Conservation (phyloP, 257 asterid genomes). For the Nicotiana paniculata region DNA sequence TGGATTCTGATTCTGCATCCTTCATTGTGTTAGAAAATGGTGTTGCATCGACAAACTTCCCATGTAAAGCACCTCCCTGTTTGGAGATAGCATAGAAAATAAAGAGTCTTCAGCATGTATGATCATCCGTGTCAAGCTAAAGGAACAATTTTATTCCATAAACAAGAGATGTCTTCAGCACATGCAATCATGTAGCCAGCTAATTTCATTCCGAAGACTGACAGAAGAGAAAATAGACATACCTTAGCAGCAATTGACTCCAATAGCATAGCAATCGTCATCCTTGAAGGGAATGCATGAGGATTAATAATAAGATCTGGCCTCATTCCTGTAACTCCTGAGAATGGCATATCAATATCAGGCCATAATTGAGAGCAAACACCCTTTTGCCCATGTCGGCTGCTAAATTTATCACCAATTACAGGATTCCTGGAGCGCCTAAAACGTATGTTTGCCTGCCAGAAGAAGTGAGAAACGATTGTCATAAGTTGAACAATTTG, state of each 20-base stretch:
- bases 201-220: not conserved
- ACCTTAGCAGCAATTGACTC: conserved; percentile 99
- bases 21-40: conserved; percentile 58
- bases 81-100: conserved; percentile 1
- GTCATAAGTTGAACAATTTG: not conserved
- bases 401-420: conserved; percentile 97
- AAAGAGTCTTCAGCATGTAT: not conserved
- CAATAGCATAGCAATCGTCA: conserved; percentile 97
- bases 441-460: conserved; percentile 83
- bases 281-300: conserved; percentile 96
- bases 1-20: conserved; percentile 43
- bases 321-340: conserved; percentile 82
- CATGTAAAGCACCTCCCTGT: conserved; percentile 87
- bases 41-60: conserved; percentile 83
- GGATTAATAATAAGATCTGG: conserved; percentile 99
- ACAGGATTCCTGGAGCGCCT: conserved; percentile 82
- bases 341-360: conserved; percentile 92
- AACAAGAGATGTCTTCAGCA: not conserved
- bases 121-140: not conserved
- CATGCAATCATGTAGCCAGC: not conserved
- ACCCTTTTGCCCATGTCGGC: conserved; percentile 99
- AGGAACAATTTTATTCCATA: not conserved
- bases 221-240: conserved; percentile 9
- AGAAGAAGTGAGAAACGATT: conserved; percentile 8
- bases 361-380: conserved; percentile 98